Base-by-base conservation (phyloP, 2,329 filamentous ascomycete genomes). In the Penicillium psychrosexuale region DNA sequence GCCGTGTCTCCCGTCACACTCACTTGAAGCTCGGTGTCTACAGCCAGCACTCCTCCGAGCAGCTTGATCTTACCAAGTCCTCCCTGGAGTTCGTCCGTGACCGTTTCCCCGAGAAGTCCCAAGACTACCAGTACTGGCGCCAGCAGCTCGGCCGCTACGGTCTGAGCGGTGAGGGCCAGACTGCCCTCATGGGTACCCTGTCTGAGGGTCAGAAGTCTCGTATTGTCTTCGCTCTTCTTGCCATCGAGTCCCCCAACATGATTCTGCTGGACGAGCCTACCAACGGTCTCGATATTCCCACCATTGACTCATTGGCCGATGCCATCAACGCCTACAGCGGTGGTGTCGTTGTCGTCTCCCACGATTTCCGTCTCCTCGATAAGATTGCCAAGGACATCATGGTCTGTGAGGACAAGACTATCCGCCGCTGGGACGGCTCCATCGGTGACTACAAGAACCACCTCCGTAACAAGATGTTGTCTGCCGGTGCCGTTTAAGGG, bases 331-430 rank as follows among this genome's bases (percentile, higher is more conserved):
- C 91, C 57, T 99, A 90, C 76, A 92, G 85, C 63, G 94, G 94
- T 69, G 94, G 95, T 88, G 93, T 97, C 48, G 90, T 97, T 51
- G 93, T 97, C 62, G 94, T 99, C 55, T 95, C 89, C 69, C 94
- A 99, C 89, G 94, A 99, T 77, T 99, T 99, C 85, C 88, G 93
- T 82, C 82, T 99, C 70, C 86, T 99, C 63, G 94, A 99, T 85
- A 97, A 96, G 83, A 97, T 99, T 75, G 94, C 94, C 67, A 99
- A 99, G 84, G 91, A 99, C 77, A 99, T 99, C 77, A 86, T 99
- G 79, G 94, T 99, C 53, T 99, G 95, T 78, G 94, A 99, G 80
- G 91, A 99, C 86, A 91, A 92, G 84, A 92, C 91, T 13, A 91
- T 97, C 67, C 86, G 83, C 67, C 79, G 85, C 69, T 99, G 94